Percentiles rank a stretch among this genome's conserved stretches.
Conservation (phyloP, 192 early-diverging fungal genomes). For the Coemansia sp. region DNA sequence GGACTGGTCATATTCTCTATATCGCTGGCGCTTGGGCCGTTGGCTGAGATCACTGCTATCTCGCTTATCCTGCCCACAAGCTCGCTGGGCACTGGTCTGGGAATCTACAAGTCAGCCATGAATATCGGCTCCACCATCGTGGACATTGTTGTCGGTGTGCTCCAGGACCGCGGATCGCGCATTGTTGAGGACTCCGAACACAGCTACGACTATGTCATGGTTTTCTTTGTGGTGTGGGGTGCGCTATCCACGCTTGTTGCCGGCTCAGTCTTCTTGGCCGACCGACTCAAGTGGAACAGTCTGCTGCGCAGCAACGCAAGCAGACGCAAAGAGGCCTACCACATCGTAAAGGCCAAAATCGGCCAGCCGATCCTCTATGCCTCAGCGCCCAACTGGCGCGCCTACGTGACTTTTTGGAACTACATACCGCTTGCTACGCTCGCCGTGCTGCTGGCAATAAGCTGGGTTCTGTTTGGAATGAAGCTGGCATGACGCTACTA, state of each 20-base stretch:
- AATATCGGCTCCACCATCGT: slow-evolving; percentile 64
- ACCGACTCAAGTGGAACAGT: slow-evolving; percentile 36
- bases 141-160: slow-evolving; percentile 61
- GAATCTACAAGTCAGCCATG: slow-evolving; percentile 65
- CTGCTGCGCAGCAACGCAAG: slow-evolving; percentile 34
- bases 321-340: slow-evolving; percentile 27
- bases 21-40: slow-evolving; percentile 62
- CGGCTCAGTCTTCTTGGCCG: slow-evolving; percentile 35
- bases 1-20: slow-evolving; percentile 61
- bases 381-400: slow-evolving; percentile 43
- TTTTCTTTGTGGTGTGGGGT: slow-evolving; percentile 54
- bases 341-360: slow-evolving; percentile 38
- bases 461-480: slow-evolving; percentile 52
- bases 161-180: slow-evolving; percentile 57
- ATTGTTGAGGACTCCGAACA: slow-evolving; percentile 35
- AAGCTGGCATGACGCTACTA: slow-evolving; percentile 30
- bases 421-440: slow-evolving; percentile 39
- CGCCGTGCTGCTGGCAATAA: slow-evolving; percentile 29
- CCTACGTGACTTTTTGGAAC: slow-evolving; percentile 39
- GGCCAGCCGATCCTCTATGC: slow-evolving; percentile 37
- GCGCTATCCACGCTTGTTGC: slow-evolving; percentile 40
- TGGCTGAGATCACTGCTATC: slow-evolving; percentile 63
- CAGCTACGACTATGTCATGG: slow-evolving; percentile 56
- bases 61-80: slow-evolving; percentile 59
- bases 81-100: slow-evolving; percentile 62